Evolutionary conservation across 306 rosid genomes (phyloP), one percentile per base, ranked within the genome.

Genomic region (Echinosophora koreensis): DNA sequence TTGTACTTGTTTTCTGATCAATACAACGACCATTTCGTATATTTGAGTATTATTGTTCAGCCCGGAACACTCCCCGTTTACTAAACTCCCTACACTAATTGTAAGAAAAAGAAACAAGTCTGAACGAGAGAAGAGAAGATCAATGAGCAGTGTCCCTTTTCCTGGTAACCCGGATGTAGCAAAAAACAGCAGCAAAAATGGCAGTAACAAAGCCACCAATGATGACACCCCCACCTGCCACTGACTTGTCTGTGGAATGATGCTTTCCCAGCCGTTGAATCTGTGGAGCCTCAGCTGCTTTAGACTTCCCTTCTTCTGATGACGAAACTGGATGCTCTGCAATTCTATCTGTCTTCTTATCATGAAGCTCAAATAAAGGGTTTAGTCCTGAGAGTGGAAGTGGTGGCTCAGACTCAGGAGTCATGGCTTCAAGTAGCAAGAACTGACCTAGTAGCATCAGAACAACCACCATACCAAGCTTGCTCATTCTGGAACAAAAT

Each of bases 211-310:
- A 89, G 1, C 97, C 97, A 49, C 97, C 97, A 35, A 94, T 89
- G 78, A 94, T 94, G 22, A 90, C 93, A 69, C 97, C 98, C 7
- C 98, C 97, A 42, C 97, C 98, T 2, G 93, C 97, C 86, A 89
- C 80, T 6, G 98, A 94, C 82, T 83, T 87, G 51, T 90, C 95
- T 1, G 76, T 14, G 1, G 80, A 79, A 72, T 76, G 96, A 55
- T 91, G 97, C 73, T 84, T 88, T 28, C 90, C 92, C 49, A 92
- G n/a, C 78, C 77, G 70, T 66, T 95, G 80, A 80, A 46, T 80
- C 22, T 74, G 62, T 6, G 97, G 98, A 60, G 94, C 90, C 71
- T 87, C 91, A 1, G 96, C 93, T 62, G 2, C 81, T 51, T 65
- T 51, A 27, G 81, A 41, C 49, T 71, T 86, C 56, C 62, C 82